Percentiles rank a stretch among this genome's conserved stretches.
phyloP scores from a whole-genome alignment of 768 basidiomycete genomes.

The Russula sp. region DNA sequence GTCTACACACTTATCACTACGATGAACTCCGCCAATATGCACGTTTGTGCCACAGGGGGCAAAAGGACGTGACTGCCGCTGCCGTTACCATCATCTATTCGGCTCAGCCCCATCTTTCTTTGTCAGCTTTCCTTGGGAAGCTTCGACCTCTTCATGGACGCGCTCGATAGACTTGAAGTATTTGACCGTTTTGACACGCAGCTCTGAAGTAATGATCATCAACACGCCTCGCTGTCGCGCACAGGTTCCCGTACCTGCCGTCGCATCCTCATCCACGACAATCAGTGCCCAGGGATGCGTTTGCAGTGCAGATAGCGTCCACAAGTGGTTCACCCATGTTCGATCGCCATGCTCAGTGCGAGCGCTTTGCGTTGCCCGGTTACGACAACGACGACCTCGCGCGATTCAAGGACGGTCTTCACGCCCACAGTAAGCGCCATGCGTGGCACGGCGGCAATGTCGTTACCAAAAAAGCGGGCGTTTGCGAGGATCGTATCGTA shows the following conservation, averaged over 20 bases:
- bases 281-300: constrained; percentile 86
- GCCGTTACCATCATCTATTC: constrained; percentile 12
- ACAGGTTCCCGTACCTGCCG: constrained; percentile 51
- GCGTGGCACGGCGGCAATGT: constrained; percentile 70
- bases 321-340: constrained; percentile 93
- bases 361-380: constrained; percentile 81
- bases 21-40: background rate
- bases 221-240: background rate
- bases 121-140: constrained; percentile 50
- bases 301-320: constrained; percentile 85
- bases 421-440: constrained; percentile 93
- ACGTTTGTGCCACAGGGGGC: background rate
- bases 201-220: constrained; percentile 45
- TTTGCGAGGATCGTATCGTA: constrained; percentile 93
- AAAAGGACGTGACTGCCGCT: background rate
- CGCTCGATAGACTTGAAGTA: constrained; percentile 90
- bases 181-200: constrained; percentile 86
- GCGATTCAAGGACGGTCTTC: constrained; percentile 76
- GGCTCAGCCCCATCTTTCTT: constrained; percentile 37
- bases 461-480: constrained; percentile 86
- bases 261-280: constrained; percentile 87
- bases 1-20: background rate
- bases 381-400: constrained; percentile 84
- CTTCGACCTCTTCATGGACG: constrained; percentile 81
- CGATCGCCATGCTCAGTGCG: constrained; percentile 83